Conservation (phyloP, 768 basidiomycete genomes). For the Hygrophoropsis aurantiaca region DNA sequence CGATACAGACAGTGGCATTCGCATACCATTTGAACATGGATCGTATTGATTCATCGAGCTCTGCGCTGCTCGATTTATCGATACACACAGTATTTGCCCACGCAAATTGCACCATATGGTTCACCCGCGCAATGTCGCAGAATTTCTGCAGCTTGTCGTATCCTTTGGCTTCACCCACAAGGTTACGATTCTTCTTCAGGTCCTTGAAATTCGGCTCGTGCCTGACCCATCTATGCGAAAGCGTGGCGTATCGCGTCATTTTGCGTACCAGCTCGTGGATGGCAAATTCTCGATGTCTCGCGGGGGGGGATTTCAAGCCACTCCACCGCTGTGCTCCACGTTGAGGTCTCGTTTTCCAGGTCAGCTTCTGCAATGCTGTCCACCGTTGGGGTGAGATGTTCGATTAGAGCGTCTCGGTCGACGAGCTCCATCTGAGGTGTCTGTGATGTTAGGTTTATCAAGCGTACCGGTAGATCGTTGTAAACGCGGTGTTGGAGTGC, state of each 20-base stretch:
- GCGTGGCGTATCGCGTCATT: background rate
- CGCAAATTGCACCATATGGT: background rate
- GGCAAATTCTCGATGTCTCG: too few relatives aligned
- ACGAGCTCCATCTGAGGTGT: too few relatives aligned
- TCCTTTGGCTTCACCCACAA: background rate
- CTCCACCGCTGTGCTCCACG: too few relatives aligned
- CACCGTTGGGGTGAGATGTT: too few relatives aligned
- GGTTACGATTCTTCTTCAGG: background rate
- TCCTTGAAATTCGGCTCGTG: background rate
- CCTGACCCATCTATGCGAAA: slow-evolving; percentile 1
- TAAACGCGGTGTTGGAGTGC: too few relatives aligned
- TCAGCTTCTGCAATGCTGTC: too few relatives aligned
- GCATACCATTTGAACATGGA: slow-evolving; percentile 16
- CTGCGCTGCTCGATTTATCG: slow-evolving; percentile 13
- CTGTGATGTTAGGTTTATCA: too few relatives aligned
- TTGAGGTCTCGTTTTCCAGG: too few relatives aligned
- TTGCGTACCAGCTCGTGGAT: background rate
- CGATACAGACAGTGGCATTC: slow-evolving; percentile 9
- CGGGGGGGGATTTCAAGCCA: too few relatives aligned
- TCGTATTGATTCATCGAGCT: slow-evolving; percentile 12
- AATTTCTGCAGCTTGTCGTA: background rate
- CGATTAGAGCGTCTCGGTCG: too few relatives aligned
- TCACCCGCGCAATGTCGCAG: background rate
- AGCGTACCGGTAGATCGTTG: too few relatives aligned
- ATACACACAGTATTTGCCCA: slow-evolving; percentile 10